Evolutionary conservation across 164 flowering plant species (phyloP).

Genomic region (Kingdonia uniflora): DNA sequence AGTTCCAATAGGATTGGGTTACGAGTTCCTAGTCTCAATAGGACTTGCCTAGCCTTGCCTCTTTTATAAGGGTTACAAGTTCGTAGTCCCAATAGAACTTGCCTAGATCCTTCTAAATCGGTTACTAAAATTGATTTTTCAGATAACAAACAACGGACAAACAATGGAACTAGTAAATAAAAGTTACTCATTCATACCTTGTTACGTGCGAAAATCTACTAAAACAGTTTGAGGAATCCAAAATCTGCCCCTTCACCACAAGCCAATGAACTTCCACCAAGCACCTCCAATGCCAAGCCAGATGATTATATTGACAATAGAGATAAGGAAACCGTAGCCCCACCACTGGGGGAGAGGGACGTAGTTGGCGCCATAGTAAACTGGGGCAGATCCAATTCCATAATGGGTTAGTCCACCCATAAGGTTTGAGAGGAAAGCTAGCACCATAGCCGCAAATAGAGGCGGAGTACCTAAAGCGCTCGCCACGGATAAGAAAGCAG

Average conservation of each 20-base stretch:
- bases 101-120: no score
- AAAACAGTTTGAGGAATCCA: no score
- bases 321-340: slow-evolving; percentile 84
- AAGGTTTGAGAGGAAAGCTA: slow-evolving; percentile 79
- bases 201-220: no score
- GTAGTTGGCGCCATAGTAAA: slow-evolving; percentile 82
- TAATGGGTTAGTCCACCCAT: slow-evolving; percentile 93
- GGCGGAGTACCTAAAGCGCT: slow-evolving; percentile 89
- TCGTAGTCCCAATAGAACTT: no score
- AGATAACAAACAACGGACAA: no score
- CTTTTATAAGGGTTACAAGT: no score
- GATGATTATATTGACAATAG: slow-evolving; percentile 67
- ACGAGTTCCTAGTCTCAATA: no score
- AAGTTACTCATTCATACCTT: no score
- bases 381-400: slow-evolving; percentile 93
- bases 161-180: no score
- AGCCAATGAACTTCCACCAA: slow-evolving; percentile 89
- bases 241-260: slow-evolving; percentile 35
- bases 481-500: slow-evolving; percentile 85
- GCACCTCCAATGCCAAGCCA: slow-evolving; percentile 89
- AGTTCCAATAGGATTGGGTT: no score
- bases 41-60: no score
- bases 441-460: slow-evolving; percentile 68
- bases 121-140: no score
- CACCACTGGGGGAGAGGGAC: slow-evolving; percentile 81